Percentiles rank a stretch among this genome's conserved stretches.
phyloP scores from a whole-genome alignment of 2,329 filamentous ascomycete species.

The Botrytis deweyae region DNA sequence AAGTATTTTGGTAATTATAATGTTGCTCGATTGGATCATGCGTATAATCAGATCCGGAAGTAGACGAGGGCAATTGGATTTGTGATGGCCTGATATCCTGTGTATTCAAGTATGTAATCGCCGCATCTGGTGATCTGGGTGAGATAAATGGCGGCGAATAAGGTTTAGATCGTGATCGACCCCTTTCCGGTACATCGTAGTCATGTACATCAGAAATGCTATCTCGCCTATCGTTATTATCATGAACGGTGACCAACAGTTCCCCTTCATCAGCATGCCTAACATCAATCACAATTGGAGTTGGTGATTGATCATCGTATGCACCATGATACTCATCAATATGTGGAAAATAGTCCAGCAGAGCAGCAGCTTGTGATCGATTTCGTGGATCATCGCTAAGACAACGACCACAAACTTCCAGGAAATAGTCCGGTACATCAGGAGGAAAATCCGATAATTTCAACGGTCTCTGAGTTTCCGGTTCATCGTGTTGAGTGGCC shows the following conservation, averaged over 20 bases:
- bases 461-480: constrained; percentile 76
- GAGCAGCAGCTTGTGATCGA: constrained; percentile 69
- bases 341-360: constrained; percentile 69
- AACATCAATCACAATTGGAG: constrained; percentile 37
- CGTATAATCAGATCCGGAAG: constrained; percentile 24
- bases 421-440: constrained; percentile 78
- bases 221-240: constrained; percentile 4
- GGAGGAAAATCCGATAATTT: constrained; percentile 52
- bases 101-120: background rate
- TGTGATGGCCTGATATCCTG: constrained; percentile 9
- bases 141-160: constrained; percentile 21
- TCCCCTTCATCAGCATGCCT: constrained; percentile 25
- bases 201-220: constrained; percentile 1
- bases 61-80: constrained; percentile 24
- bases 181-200: constrained; percentile 34
- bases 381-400: constrained; percentile 71
- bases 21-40: constrained; percentile 21
- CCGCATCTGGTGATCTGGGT: background rate
- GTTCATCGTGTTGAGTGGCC: constrained; percentile 84
- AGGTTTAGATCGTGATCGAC: constrained; percentile 36
- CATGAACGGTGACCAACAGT: constrained; percentile 18
- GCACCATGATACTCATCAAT: constrained; percentile 28
- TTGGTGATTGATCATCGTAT: constrained; percentile 22
- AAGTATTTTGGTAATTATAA: constrained; percentile 10
- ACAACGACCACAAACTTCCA: constrained; percentile 70